These are phyloP conservation scores for Trichophyton rubrum DNA, from an alignment of 2,329 filamentous ascomycete species.

Conservation along the genomic window DNA sequence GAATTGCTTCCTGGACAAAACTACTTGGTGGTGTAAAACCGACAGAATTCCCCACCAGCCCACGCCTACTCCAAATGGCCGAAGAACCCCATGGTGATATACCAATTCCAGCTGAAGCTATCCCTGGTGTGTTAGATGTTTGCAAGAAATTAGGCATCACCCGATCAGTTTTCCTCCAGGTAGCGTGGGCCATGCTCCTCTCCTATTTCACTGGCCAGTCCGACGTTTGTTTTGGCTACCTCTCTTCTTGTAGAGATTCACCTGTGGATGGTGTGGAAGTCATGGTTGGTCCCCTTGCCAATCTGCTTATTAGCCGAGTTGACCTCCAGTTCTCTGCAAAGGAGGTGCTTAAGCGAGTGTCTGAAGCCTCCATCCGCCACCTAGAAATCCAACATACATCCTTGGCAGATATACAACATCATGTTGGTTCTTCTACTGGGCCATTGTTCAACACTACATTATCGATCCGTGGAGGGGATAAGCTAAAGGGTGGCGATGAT, in stretches of 20 bases:
- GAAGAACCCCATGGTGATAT: conserved; percentile 4
- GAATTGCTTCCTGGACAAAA: conserved; percentile 25
- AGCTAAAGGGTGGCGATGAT: not conserved
- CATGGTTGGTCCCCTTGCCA: conserved; percentile 34
- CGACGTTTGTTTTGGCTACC: conserved; percentile 44
- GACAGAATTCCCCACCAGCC: conserved; percentile 29
- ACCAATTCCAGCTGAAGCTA: conserved; percentile 2
- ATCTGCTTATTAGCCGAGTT: conserved; percentile 29
- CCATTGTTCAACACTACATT: conserved; percentile 29
- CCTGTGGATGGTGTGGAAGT: conserved; percentile 38
- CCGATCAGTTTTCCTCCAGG: conserved; percentile 39
- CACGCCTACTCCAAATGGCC: conserved; percentile 26
- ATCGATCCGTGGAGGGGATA: not conserved
- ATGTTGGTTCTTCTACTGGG: conserved; percentile 24
- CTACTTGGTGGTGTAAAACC: conserved; percentile 30
- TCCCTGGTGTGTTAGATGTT: conserved; percentile 3
- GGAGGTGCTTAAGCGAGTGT: conserved; percentile 45
- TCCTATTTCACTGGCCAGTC: conserved; percentile 35
- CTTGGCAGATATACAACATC: conserved; percentile 37
- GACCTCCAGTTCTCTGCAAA: conserved; percentile 26
- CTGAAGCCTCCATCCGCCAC: conserved; percentile 43
- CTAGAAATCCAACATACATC: conserved; percentile 51
- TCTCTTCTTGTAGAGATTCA: conserved; percentile 42
- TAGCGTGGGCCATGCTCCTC: conserved; percentile 42
- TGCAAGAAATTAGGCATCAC: conserved; percentile 23